Evolutionary conservation across 495 filamentous ascomycete species (phyloP).

Genomic region (Echria macrotheca): DNA sequence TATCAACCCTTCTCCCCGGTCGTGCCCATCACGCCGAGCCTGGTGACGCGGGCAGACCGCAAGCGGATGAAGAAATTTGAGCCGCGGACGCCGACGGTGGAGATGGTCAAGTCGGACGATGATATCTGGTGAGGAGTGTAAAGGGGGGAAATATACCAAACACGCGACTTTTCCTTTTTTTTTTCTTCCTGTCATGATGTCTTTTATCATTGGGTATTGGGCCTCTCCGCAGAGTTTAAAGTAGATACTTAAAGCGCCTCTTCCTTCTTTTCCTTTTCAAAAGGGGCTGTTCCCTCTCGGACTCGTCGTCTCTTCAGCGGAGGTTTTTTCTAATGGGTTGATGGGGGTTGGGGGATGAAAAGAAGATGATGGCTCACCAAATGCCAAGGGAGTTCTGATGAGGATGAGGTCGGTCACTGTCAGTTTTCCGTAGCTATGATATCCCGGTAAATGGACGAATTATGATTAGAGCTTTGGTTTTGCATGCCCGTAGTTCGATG

Average conservation of each 20-base stretch:
- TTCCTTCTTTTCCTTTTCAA: background rate
- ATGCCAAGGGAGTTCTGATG: background rate
- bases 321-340: background rate
- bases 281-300: background rate
- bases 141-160: too few species aligned
- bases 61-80: constrained; percentile 60
- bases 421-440: constrained; percentile 1
- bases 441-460: constrained; percentile 7
- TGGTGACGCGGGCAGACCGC: constrained; percentile 69
- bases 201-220: too few species aligned
- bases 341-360: background rate
- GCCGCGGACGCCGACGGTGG: constrained; percentile 48
- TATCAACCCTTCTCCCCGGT: constrained; percentile 90
- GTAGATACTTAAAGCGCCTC: constrained; percentile 1
- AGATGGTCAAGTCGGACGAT: constrained; percentile 47
- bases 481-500: too few species aligned
- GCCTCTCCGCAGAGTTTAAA: background rate
- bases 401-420: background rate
- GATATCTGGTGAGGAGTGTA: constrained; percentile 49
- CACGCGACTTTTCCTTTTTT: background rate
- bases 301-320: background rate
- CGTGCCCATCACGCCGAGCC: constrained; percentile 77
- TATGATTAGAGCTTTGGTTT: background rate
- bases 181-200: background rate
- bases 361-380: background rate